Evolutionary conservation across 768 basidiomycete genomes (phyloP).

Genomic region (Boletus tomentosulus): DNA sequence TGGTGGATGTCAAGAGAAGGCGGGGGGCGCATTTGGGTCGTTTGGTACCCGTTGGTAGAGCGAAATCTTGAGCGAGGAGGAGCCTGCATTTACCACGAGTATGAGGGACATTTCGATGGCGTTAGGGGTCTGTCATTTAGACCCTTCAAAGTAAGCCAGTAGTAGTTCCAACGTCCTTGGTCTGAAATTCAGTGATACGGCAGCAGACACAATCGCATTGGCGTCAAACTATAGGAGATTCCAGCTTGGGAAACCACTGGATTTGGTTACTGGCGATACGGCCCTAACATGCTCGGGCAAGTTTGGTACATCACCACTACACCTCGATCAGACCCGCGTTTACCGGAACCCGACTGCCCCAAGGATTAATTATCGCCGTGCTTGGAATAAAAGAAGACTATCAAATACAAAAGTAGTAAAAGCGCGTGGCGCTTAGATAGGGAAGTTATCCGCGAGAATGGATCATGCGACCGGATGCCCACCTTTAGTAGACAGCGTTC

Average conservation of each 20-base stretch:
- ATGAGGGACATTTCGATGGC: slow-evolving; percentile 37
- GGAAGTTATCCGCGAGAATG: neutral
- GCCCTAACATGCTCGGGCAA: neutral
- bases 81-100: slow-evolving; percentile 75
- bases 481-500: slow-evolving; percentile 2
- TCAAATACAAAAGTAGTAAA: neutral
- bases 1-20: slow-evolving; percentile 47
- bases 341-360: slow-evolving; percentile 3
- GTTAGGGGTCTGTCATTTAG: neutral
- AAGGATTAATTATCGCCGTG: neutral
- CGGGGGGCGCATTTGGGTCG: slow-evolving; percentile 32
- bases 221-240: too few relatives aligned
- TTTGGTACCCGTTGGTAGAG: slow-evolving; percentile 44
- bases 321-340: neutral
- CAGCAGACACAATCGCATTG: neutral
- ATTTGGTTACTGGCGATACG: neutral
- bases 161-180: too few relatives aligned
- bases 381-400: slow-evolving; percentile 3
- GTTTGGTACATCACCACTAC: neutral
- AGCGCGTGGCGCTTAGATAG: neutral
- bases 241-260: neutral
- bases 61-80: slow-evolving; percentile 82
- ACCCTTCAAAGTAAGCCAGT: neutral
- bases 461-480: neutral
- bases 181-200: too few relatives aligned